Conservation (phyloP, 768 basidiomycete genomes). For the Nidula microcarpa region DNA sequence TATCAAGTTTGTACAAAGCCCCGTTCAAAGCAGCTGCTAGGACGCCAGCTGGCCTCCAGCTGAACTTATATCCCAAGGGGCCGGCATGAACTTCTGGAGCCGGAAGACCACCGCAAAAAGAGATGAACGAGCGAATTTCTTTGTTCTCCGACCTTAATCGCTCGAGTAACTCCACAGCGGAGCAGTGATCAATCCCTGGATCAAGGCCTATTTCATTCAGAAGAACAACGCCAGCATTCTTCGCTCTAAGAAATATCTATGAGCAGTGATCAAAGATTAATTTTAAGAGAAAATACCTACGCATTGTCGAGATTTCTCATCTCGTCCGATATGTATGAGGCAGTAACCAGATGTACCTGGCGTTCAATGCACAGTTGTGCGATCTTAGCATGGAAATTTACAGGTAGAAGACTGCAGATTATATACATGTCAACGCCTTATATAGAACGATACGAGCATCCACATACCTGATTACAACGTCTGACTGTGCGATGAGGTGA, state of each 20-base stretch:
- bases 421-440: not conserved
- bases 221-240: constrained; percentile 60
- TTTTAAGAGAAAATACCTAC: constrained; percentile 33
- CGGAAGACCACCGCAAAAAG: constrained; percentile 92
- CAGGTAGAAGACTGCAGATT: constrained; percentile 69
- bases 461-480: constrained; percentile 81
- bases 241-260: constrained; percentile 38
- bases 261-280: not conserved
- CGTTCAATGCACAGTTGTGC: constrained; percentile 72
- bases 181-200: constrained; percentile 88
- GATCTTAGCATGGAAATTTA: constrained; percentile 62
- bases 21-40: constrained; percentile 74
- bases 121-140: constrained; percentile 68
- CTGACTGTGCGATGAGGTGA: constrained; percentile 55
- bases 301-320: constrained; percentile 64
- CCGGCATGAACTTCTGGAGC: constrained; percentile 60
- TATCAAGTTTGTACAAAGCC: constrained; percentile 61
- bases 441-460: too few relatives aligned
- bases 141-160: constrained; percentile 48
- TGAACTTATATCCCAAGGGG: constrained; percentile 88
- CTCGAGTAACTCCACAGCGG: constrained; percentile 69
- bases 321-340: constrained; percentile 80
- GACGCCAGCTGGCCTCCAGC: constrained; percentile 90
- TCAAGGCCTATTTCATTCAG: constrained; percentile 91
- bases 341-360: constrained; percentile 79